Base-by-base conservation (phyloP, 2,329 filamentous ascomycete species). In the Colletotrichum gigasporum region DNA sequence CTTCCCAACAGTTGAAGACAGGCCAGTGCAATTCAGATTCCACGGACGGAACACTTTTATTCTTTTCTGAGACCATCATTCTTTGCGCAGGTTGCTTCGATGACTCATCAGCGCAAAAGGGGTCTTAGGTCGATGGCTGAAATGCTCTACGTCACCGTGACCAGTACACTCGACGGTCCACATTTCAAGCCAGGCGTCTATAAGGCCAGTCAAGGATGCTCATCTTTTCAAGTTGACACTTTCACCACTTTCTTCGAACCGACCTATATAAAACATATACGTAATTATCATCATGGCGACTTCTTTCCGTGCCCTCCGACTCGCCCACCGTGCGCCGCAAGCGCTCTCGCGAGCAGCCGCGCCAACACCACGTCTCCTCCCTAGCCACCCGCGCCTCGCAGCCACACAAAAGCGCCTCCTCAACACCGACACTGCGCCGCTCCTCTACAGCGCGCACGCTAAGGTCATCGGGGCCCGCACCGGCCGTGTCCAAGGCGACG, bases 371-470 rank as follows among this genome's bases (percentile, higher is more conserved):
- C 45, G 26, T 12, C 5, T 34, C 11, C 10, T 30, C n/a, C 5
- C 34, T 16, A 4, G 9, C 24, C 56, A 52, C 18, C 35, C 26
- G 14, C 42, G 28, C 14, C 10, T 32, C 3, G 32, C 51, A 32
- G 22, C 30, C 7, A 12, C 7, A 5, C 60, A 47, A 12, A 63
- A 37, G 9, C 75, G 76, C 42, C 72, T 73, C 57, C 67, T 79
- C 53, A 78, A 80, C 70, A 79, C 76, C 18, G 74, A 77, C 26
- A 74, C 74, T 2, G 78, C 78, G 1, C 78, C 78, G 0, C 70
- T 71, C 10, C 73, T 80, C 3, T 80, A 80, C 68, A 70, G 76
- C 0, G 75, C 76, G 4, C 74, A 71, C 42, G 76, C 78, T 5
- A 76, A 73, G 22, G 76, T 79, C 14, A 69, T 76, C 10, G 79